phyloP scores from a whole-genome alignment of 495 filamentous ascomycete species.

The Neurospora tetraspora region DNA sequence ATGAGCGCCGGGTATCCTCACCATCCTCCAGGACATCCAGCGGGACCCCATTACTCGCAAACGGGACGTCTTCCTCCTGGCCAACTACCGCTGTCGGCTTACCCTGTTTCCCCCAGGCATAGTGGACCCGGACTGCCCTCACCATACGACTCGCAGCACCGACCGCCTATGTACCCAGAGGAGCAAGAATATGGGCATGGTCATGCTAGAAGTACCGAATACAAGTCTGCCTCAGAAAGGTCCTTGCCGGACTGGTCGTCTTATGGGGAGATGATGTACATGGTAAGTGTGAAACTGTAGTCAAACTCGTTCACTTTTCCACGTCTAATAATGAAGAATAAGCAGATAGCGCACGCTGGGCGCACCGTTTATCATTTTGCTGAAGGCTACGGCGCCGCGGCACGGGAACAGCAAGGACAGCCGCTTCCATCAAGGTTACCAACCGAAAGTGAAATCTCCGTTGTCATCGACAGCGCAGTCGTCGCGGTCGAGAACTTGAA shows the following conservation, averaged over 20 bases:
- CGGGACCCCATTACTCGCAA: constrained; percentile 24
- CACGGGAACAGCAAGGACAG: constrained; percentile 39
- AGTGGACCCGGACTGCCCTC: constrained; percentile 24
- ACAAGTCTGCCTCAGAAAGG: constrained; percentile 30
- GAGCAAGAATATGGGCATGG: constrained; percentile 25
- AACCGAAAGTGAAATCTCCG: constrained; percentile 32
- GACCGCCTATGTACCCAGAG: constrained; percentile 28
- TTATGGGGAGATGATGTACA: constrained; percentile 31
- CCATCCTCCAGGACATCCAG: constrained; percentile 18
- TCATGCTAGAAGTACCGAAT: constrained; percentile 20
- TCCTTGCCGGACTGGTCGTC: constrained; percentile 17
- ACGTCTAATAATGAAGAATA: constrained; percentile 16
- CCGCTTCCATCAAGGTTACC: constrained; percentile 38
- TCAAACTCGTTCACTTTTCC: background rate
- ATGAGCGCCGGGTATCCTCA: constrained; percentile 17
- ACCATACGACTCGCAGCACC: constrained; percentile 28
- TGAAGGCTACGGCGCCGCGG: constrained; percentile 35
- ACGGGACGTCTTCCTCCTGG: constrained; percentile 29
- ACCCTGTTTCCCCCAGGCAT: constrained; percentile 31
- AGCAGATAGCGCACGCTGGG: constrained; percentile 33
- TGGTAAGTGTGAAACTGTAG: constrained; percentile 19
- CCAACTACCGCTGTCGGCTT: constrained; percentile 31
- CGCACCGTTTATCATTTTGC: constrained; percentile 37
- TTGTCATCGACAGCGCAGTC: constrained; percentile 28
- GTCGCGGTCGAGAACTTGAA: constrained; percentile 32